Base-by-base conservation (phyloP, 2,329 filamentous ascomycete species). In the Ophiocordyceps sinensis region DNA sequence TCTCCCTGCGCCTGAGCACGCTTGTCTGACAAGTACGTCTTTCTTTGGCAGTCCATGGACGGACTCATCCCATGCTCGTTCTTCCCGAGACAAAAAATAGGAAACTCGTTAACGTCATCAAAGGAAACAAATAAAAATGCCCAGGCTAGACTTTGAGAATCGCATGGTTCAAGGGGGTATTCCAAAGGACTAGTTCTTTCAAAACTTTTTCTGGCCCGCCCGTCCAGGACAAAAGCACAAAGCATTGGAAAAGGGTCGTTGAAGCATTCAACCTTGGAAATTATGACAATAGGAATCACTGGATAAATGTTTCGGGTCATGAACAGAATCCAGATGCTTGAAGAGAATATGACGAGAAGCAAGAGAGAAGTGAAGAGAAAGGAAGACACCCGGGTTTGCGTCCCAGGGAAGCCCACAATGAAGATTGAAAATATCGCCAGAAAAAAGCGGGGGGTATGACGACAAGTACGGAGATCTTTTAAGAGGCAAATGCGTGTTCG, bases 241-340 rank as follows among this genome's bases (percentile, higher is more conserved):
- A 28, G n/a, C 28, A 31, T 17, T 17, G 36, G 29, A 37, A 37
- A 38, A 19, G n/a, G 19, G 23, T 17, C 28, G 26, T 21, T 28
- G 32, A 38, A 38, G 12, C 42, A n/a, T 32, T 43, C 38, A 43
- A 41, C 38, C 36, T 40, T 31, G 19, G 30, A 38, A 40, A 43
- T 26, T 15, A 15, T 44, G 43, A 40, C 40, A 41, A 44, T 45
- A 42, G 40, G 43, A 50, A 51, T 51, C 49, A 53, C 49, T 48
- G 41, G 44, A 41, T 40, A 48, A 38, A 37, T 44, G 41, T 43
- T 43, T 45, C 45, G 50, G 45, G 53, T 39, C 47, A 45, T 39
- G 44, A 44, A 49, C 45, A 51, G 29, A 46, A 47, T 37, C 42
- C 42, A 41, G 32, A 30, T 38, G 37, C 32, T 44, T 41, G n/a